phyloP scores from a whole-genome alignment of 164 flowering plant genomes.

The Sextonia rubra region DNA sequence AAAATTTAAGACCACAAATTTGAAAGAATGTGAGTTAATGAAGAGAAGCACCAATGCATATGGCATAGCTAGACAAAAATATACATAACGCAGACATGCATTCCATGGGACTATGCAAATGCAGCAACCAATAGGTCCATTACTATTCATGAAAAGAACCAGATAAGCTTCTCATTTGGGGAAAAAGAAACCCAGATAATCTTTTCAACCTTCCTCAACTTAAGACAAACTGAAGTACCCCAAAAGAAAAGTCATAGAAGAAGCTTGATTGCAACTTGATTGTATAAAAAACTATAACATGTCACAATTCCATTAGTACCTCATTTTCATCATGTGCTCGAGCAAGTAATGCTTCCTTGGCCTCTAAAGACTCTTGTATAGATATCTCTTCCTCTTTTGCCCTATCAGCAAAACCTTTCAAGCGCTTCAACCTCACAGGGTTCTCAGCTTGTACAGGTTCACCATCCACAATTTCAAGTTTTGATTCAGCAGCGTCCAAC shows the following conservation, averaged over 20 bases:
- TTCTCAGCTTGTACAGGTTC: constrained; percentile 88
- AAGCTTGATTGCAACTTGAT: not conserved
- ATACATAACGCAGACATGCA: not conserved
- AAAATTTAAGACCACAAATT: not conserved
- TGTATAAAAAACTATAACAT: not conserved
- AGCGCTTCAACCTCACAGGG: constrained; percentile 73
- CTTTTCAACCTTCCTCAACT: no score
- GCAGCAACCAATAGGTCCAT: not conserved
- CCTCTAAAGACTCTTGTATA: constrained; percentile 68
- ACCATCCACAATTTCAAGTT: constrained; percentile 82
- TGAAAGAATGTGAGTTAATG: not conserved
- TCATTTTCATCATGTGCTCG: constrained; percentile 82
- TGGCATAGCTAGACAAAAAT: not conserved
- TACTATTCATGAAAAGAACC: not conserved
- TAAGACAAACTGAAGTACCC: not conserved
- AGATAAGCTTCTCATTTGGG: no score
- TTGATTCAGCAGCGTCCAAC: constrained; percentile 67
- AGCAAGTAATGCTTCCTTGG: constrained; percentile 86
- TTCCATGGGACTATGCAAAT: not conserved
- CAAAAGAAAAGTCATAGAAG: no score
- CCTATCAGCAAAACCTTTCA: constrained; percentile 59
- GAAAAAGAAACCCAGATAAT: no score
- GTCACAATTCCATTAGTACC: constrained; percentile 34
- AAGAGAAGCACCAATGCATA: not conserved
- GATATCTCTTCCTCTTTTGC: constrained; percentile 67